A percentile compares a stretch with the other conserved stretches of the same genome.
Evolutionary conservation across 768 basidiomycete genomes (phyloP).

Genomic region (Rhodotorula toruloides): DNA sequence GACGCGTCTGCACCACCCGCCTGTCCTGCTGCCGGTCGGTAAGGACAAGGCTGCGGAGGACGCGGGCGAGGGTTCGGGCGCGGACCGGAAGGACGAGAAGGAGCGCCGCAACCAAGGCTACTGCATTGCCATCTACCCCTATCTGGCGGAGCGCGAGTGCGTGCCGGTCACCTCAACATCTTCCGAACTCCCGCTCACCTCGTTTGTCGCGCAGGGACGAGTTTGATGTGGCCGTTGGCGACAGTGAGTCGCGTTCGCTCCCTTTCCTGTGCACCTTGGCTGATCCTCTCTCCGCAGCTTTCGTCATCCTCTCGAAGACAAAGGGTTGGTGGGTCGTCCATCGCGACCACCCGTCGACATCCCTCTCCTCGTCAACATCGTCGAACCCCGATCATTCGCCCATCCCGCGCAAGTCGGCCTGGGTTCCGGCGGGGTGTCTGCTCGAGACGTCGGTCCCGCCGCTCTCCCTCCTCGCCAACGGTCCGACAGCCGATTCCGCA

Average conservation of each 20-base stretch:
- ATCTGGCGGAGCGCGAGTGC: slow-evolving; percentile 87
- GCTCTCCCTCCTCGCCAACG: slow-evolving; percentile 66
- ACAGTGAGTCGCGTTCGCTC: slow-evolving; percentile 49
- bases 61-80: slow-evolving; percentile 29
- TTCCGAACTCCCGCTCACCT: background rate
- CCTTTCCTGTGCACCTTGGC: background rate
- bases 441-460: slow-evolving; percentile 89
- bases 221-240: slow-evolving; percentile 89
- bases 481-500: background rate
- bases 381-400: slow-evolving; percentile 57
- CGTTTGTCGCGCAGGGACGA: slow-evolving; percentile 57
- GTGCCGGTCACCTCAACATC: background rate
- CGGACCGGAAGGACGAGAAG: slow-evolving; percentile 17
- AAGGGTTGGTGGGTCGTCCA: slow-evolving; percentile 99
- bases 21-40: slow-evolving; percentile 45
- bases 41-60: slow-evolving; percentile 28
- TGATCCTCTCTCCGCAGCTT: slow-evolving; percentile 21
- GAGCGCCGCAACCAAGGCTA: slow-evolving; percentile 51
- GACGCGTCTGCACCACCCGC: slow-evolving; percentile 46
- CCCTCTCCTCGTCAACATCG: slow-evolving; percentile 56
- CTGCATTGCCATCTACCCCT: slow-evolving; percentile 96
- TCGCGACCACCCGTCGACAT: slow-evolving; percentile 72
- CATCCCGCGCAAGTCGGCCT: slow-evolving; percentile 77
- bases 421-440: slow-evolving; percentile 96
- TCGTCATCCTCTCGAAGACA: slow-evolving; percentile 50